phyloP scores from a whole-genome alignment of 495 filamentous ascomycete species.

The Jackrogersella minutella region DNA sequence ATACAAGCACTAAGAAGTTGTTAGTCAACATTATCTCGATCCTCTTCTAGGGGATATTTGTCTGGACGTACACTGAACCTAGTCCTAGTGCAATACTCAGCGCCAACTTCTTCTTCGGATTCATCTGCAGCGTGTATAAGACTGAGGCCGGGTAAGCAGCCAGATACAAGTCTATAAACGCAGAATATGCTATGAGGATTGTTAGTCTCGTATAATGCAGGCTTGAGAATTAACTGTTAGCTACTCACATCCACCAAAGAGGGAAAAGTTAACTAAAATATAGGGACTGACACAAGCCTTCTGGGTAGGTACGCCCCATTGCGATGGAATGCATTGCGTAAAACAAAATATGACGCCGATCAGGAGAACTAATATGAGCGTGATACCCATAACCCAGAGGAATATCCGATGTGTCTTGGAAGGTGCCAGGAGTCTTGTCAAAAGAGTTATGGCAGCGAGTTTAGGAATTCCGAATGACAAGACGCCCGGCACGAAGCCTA shows the following conservation, averaged over 20 bases:
- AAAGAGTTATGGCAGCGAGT: slow-evolving; percentile 53
- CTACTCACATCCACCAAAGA: slow-evolving; percentile 51
- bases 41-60: not conserved
- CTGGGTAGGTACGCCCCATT: slow-evolving; percentile 48
- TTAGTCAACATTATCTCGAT: not conserved
- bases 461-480: slow-evolving; percentile 55
- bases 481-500: slow-evolving; percentile 51
- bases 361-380: slow-evolving; percentile 43
- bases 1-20: slow-evolving; percentile 17
- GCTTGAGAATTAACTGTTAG: no score
- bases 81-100: slow-evolving; percentile 55
- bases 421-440: slow-evolving; percentile 51
- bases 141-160: slow-evolving; percentile 57
- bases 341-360: slow-evolving; percentile 51
- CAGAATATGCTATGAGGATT: slow-evolving; percentile 49
- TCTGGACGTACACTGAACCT: slow-evolving; percentile 53
- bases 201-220: not conserved
- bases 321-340: slow-evolving; percentile 52
- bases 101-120: slow-evolving; percentile 56
- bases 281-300: slow-evolving; percentile 44
- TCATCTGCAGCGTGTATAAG: slow-evolving; percentile 55
- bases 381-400: slow-evolving; percentile 46
- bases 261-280: slow-evolving; percentile 53
- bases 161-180: slow-evolving; percentile 57
- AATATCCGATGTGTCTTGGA: slow-evolving; percentile 38